Evolutionary conservation across 345 rosid species (phyloP).

Genomic region (Clausena lansium): DNA sequence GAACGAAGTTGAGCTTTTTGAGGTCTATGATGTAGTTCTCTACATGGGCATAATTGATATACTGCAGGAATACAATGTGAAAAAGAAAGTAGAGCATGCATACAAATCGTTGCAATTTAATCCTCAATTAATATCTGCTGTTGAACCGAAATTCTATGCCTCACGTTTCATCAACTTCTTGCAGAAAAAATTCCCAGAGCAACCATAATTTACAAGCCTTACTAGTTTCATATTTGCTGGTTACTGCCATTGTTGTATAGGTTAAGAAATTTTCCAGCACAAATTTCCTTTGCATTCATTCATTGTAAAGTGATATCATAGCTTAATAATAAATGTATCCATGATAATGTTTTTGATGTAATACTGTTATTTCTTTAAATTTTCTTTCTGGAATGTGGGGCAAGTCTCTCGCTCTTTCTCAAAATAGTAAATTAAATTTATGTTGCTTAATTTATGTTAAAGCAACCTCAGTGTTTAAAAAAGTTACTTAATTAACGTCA

Average conservation of each 20-base stretch:
- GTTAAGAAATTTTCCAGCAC: not conserved
- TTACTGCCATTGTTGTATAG: constrained; percentile 8
- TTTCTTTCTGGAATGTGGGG: too few species aligned
- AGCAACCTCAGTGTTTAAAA: too few species aligned
- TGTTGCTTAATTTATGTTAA: too few species aligned
- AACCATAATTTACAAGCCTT: constrained; percentile 11
- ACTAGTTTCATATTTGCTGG: not conserved
- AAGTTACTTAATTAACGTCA: too few species aligned
- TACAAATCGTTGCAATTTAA: constrained; percentile 68
- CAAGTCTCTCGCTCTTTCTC: too few species aligned
- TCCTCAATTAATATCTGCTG: constrained; percentile 59
- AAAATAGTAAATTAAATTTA: too few species aligned
- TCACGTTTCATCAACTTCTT: constrained; percentile 72
- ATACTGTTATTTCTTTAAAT: too few species aligned
- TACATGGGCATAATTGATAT: constrained; percentile 93
- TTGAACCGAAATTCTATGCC: constrained; percentile 67
- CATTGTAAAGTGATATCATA: constrained; percentile 9
- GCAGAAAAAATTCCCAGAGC: constrained; percentile 59
- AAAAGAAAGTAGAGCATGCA: constrained; percentile 70
- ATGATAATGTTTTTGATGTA: not conserved
- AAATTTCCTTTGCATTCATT: constrained; percentile 7
- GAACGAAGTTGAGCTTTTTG: constrained; percentile 64
- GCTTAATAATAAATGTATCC: not conserved
- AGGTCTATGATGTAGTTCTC: constrained; percentile 85
- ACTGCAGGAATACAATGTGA: constrained; percentile 76